These are phyloP conservation scores for Penicillium crustosum DNA, from an alignment of 2,329 filamentous ascomycete genomes.

Conservation along the genomic window DNA sequence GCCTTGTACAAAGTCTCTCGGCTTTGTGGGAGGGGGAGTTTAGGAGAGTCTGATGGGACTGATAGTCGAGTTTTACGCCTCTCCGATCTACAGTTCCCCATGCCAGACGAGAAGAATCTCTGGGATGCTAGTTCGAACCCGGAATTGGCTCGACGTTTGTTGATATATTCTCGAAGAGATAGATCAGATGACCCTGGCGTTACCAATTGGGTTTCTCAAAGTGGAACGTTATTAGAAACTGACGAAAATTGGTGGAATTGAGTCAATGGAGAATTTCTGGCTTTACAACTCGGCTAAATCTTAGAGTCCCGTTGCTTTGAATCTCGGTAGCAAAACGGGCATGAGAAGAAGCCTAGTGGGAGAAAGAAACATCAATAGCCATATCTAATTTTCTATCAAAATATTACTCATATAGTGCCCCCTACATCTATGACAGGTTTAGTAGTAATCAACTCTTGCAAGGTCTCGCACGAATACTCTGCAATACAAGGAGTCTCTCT, in stretches of 20 bases:
- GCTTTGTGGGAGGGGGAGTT: background rate
- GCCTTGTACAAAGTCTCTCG: background rate
- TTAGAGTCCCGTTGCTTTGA: background rate
- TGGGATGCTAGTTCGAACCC: background rate
- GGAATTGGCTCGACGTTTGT: background rate
- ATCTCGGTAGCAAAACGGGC: background rate
- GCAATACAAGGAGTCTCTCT: background rate
- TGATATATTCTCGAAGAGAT: background rate
- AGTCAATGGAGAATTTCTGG: background rate
- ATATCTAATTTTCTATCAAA: too few relatives aligned
- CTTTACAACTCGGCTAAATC: too few relatives aligned
- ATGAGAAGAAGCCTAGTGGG: background rate
- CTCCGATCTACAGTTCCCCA: background rate
- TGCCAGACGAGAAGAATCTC: background rate
- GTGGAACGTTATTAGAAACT: background rate
- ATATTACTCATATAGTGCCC: too few relatives aligned
- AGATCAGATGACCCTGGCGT: background rate
- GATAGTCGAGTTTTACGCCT: background rate
- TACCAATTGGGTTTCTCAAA: background rate
- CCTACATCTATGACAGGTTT: background rate
- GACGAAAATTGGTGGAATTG: background rate
- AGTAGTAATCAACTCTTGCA: background rate
- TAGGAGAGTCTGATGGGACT: background rate
- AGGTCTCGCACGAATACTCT: background rate
- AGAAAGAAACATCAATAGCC: background rate